Evolutionary conservation across 1,284 basidiomycete genomes (phyloP).

Genomic region (Rhodofomes roseus): DNA sequence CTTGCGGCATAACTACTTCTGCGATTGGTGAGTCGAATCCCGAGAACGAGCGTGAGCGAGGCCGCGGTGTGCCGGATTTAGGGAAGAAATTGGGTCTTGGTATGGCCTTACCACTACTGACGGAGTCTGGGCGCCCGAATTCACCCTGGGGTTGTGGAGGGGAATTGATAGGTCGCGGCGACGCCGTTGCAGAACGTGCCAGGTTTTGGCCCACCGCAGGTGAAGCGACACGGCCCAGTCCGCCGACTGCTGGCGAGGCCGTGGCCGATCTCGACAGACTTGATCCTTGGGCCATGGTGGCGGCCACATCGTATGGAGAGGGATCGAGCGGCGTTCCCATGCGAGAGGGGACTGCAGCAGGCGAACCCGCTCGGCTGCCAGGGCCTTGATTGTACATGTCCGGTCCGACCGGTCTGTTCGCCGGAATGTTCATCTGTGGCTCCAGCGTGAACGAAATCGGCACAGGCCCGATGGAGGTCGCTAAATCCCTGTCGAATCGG

Average conservation of each 20-base stretch:
- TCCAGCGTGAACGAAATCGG: conserved; percentile 62
- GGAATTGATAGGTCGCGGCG: not conserved
- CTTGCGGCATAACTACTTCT: conserved; percentile 28
- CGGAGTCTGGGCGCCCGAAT: not conserved
- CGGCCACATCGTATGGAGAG: not conserved
- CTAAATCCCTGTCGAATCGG: conserved; percentile 51
- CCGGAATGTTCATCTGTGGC: conserved; percentile 39
- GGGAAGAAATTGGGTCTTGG: conserved; percentile 64
- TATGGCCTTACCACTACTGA: conserved; percentile 28
- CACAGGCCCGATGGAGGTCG: conserved; percentile 53
- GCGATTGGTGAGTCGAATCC: conserved; percentile 46
- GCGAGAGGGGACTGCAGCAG: not conserved
- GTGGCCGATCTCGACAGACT: not conserved
- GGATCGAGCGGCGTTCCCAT: not conserved
- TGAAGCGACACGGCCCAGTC: not conserved
- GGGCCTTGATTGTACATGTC: not conserved
- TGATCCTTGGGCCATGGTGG: not conserved
- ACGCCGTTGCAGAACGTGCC: not conserved
- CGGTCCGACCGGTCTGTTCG: conserved; percentile 18
- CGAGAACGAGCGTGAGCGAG: conserved; percentile 73
- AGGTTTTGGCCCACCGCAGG: not conserved
- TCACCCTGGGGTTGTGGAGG: not conserved
- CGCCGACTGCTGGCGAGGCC: not conserved
- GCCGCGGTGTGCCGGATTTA: conserved; percentile 44
- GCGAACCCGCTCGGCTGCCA: not conserved